Base-by-base conservation (phyloP, 352 stramenopile genomes). In the Phytophthora capsici region DNA sequence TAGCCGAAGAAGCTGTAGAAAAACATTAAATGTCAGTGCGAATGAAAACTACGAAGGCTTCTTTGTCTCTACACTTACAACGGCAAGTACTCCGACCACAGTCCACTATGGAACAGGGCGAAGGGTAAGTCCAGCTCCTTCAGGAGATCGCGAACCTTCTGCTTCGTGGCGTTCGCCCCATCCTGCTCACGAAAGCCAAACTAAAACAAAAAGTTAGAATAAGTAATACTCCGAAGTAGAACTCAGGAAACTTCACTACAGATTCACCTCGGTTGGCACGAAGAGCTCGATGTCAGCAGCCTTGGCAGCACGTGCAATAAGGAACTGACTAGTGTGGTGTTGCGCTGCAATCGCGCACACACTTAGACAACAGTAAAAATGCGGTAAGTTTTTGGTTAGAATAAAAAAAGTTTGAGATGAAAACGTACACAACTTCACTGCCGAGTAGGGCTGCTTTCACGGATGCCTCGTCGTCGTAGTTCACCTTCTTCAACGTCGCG, bases 121-220 rank as follows among this genome's bases (percentile, higher is more conserved):
- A 46, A 70, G 3, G 66, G 66, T 16, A 74, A 22, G 17, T 74
- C 54, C 5, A 74, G 34, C 53, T 74, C 66, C 25, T 66, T 69
- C 28, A 74, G 49, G 19, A 63, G n/a, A 30, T 53, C 57, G 28
- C 60, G 57, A 20, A 71, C 36, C 34, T 60, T 52, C 17, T 63
- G 38, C 63, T 71, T 71, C 26, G 30, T 58, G 46, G 59, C 28
- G 28, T 71, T 57, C n/a, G 50, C 34, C 30, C 63, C 63, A 14
- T 71, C 63, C 19, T 49, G 44, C 2, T 63, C 43, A 17, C n/a
- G 46, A 17, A 54, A 60, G n/a, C 20, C 20, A 41, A 25, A 41
- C 26, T 28, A 17, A 2, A 34, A 52, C 37, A 34, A 34, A 12
- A 32, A 4, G 9, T 34, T 34, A 34, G 28, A 34, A 34, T 34